Evolutionary conservation across 805 yeast genomes (phyloP).

Genomic region (Vanderwaltozyma yarrowii): DNA sequence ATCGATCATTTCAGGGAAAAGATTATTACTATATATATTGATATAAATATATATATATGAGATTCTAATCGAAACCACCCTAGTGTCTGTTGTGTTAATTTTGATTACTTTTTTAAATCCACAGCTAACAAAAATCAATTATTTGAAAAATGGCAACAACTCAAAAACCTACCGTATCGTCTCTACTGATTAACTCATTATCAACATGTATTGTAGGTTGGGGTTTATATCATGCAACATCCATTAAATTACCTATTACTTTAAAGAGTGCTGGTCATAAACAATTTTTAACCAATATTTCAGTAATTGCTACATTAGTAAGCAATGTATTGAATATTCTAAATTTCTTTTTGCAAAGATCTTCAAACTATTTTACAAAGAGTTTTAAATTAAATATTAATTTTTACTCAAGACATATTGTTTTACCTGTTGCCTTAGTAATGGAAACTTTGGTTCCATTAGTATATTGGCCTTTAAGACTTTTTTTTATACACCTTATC

Average conservation of each 20-base stretch:
- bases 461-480: conserved; percentile 60
- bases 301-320: conserved; percentile 38
- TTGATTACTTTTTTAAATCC: too few relatives aligned
- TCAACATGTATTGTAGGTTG: conserved; percentile 16
- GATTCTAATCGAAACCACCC: too few relatives aligned
- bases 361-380: not conserved
- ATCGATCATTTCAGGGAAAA: too few relatives aligned
- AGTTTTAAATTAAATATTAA: conserved; percentile 6
- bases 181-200: conserved; percentile 13
- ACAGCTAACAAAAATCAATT: too few relatives aligned
- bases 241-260: conserved; percentile 36
- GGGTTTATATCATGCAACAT: conserved; percentile 23
- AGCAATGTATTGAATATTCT: conserved; percentile 33
- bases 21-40: too few relatives aligned
- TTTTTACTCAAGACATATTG: conserved; percentile 25
- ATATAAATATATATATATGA: too few relatives aligned
- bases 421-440: conserved; percentile 44
- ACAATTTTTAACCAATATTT: conserved; percentile 65
- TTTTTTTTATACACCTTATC: conserved; percentile 42
- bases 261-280: conserved; percentile 51
- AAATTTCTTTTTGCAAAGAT: conserved; percentile 26
- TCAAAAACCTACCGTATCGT: conserved; percentile 5
- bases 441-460: conserved; percentile 50
- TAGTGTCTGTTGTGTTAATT: too few relatives aligned
- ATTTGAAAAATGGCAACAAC: not conserved